These are phyloP conservation scores for Fusarium sp. DNA, from an alignment of 2,329 filamentous ascomycete genomes.

Conservation along the genomic window DNA sequence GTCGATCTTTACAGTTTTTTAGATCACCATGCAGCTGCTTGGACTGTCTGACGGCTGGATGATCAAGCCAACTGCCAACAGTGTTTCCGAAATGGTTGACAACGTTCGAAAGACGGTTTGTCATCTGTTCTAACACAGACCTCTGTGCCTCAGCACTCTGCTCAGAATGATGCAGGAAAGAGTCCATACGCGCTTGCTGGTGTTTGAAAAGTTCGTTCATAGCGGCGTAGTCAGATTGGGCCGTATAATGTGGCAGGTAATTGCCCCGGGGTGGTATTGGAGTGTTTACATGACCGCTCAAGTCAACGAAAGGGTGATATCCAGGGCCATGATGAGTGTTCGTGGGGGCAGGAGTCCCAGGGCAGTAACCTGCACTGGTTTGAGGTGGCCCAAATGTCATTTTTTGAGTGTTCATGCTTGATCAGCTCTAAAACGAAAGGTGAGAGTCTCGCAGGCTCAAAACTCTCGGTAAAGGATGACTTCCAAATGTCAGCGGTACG, in stretches of 20 bases:
- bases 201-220: neutral
- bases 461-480: too few relatives aligned
- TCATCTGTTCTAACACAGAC: neutral
- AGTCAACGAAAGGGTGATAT: neutral
- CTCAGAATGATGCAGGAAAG: neutral
- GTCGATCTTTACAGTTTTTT: too few relatives aligned
- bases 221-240: too few relatives aligned
- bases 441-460: too few relatives aligned
- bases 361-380: too few relatives aligned
- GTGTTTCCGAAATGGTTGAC: neutral
- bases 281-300: rapidly evolving
- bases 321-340: neutral
- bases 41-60: neutral
- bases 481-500: too few relatives aligned
- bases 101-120: neutral
- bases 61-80: neutral
- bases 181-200: neutral
- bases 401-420: too few relatives aligned
- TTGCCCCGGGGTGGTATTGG: neutral
- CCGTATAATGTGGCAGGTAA: too few relatives aligned
- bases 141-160: neutral
- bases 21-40: too few relatives aligned
- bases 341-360: too few relatives aligned
- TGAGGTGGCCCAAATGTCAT: too few relatives aligned
- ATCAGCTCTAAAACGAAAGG: too few relatives aligned